Base-by-base conservation (phyloP, 2,329 filamentous ascomycete species). In the Fusarium albosuccineum region DNA sequence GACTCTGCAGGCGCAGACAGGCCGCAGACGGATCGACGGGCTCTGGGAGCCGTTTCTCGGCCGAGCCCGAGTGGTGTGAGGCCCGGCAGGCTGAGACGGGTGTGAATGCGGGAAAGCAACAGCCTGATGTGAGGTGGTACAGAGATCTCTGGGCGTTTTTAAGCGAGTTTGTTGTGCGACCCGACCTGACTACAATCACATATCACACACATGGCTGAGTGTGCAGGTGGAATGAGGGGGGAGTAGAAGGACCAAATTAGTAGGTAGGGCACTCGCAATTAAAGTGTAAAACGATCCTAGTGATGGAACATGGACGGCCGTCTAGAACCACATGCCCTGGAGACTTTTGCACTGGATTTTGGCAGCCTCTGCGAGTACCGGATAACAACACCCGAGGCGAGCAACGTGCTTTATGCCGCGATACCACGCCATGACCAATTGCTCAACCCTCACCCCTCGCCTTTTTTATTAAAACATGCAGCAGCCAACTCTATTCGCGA, bases 71-170 rank as follows among this genome's bases (percentile, higher is more conserved):
- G 42, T 50, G 48, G 64, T 11, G 51, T 34, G 44, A 41, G 33
- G 36, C 42, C 42, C 40, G 26, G 26, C 22, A 44, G 26, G 30
- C 60, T 65, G 60, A 62, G 55, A 68, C 56, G 64, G 64, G 60
- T 16, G 64, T 66, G 42, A n/a, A 53, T 27, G 6, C 17, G 33
- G 34, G 9, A 44, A 36, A 42, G 4, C 17, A 22, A 6, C 5
- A 33, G 6, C 36, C 8, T 2, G 3, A 22, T n/a, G 9, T 33
- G 30, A 60, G 36, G 65, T 68, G 61, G n/a, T 57, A 68, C 52
- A 37, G 17, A 50, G 22, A 17, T 44, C 14, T 40, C 34, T 14
- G 50, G 36, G 16, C 30, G 22, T 56, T 48, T 42, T 37, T 45
- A 17, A 33, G 17, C 10, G 16, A 41, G 56, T 11, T n/a, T 60